Conservation (phyloP, 331 rosid species). For the Dryas integrifolia region DNA sequence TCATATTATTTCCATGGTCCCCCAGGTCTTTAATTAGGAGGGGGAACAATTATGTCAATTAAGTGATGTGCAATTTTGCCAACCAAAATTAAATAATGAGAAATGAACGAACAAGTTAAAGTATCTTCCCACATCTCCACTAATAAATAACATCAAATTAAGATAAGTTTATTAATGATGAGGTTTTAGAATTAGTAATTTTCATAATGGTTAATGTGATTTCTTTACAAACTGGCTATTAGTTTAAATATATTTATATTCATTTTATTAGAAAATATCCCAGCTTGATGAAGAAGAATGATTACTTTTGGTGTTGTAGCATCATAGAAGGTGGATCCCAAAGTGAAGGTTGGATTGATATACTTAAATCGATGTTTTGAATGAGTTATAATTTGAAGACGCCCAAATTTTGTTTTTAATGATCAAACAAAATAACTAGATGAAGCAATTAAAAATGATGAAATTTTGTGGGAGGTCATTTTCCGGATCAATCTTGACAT, state of each 20-base stretch:
- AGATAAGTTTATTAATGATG: background rate
- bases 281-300: no score
- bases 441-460: background rate
- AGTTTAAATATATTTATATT: no score
- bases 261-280: no score
- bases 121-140: conserved; percentile 8
- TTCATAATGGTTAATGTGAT: no score
- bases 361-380: no score
- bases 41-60: background rate
- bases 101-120: background rate
- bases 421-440: background rate
- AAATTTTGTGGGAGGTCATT: background rate
- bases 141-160: background rate
- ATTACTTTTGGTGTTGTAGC: no score
- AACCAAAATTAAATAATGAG: conserved; percentile 6
- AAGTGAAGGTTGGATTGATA: no score
- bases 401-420: no score
- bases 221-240: no score
- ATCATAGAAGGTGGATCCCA: no score
- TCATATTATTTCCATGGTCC: background rate
- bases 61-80: conserved; percentile 7
- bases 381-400: background rate
- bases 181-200: background rate
- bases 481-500: no score
- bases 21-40: background rate